Base-by-base conservation (phyloP, 2,329 filamentous ascomycete species). In the Aspergillus thermomutatus region DNA sequence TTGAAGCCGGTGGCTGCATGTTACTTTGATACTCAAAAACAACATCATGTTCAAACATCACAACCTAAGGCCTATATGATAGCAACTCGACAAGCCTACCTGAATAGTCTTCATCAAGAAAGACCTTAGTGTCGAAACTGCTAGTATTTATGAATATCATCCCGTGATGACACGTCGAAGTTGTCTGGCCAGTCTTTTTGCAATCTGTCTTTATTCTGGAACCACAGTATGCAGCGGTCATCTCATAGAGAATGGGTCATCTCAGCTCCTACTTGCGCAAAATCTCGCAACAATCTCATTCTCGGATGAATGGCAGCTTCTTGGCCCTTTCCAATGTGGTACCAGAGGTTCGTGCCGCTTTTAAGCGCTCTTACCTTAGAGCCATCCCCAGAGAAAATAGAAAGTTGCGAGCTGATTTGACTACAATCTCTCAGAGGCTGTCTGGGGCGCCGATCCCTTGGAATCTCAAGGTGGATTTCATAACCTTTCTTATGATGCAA, bases 391-490 rank as follows among this genome's bases (percentile, higher is more conserved):
- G 19, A 41, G 28, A n/a, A 9, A 28, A 23, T 41, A 25, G 40
- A 46, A 14, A 25, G 23, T 11, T 46, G 23, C 4, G 21, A 46
- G 23, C 43, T 23, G 21, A 46, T 46, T 59, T 54, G 50, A 61
- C 43, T 27, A 17, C 26, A 47, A 45, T 53, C 25, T 34, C 19
- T 28, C 56, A 84, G 83, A 85, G 71, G 80, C 80, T 23, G 72
- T 80, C 26, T 86, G 83, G 83, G 82, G 82, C 41, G 78, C 82
- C 31, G 83, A 86, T 71, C 83, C 83, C 40, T 72, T 85, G 43
- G 82, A 84, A 60, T 70, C 69, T 53, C 61, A 76, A 53, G 82
- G 83, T 45, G 82, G 82, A 45, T 85, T 85, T 64, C 74, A 71
- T 54, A 69, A 68, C 37, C 69, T 84, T 28, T 60, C 69, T 10